Evolutionary conservation across 768 basidiomycete species (phyloP).

Genomic region (Lactarius hatsudake): DNA sequence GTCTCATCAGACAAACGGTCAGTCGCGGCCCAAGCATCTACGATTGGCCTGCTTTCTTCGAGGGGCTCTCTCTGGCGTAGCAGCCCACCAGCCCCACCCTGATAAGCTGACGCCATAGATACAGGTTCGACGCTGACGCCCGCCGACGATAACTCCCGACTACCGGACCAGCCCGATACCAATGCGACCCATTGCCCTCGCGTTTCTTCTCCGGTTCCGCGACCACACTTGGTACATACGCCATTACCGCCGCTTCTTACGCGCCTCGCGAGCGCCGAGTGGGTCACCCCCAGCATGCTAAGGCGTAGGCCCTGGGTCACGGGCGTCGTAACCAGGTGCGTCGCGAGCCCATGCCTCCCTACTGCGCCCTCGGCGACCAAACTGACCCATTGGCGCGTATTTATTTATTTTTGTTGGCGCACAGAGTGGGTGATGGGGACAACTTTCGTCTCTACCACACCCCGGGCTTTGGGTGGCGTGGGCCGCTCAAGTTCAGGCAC

Average conservation of each 20-base stretch:
- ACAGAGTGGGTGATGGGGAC: slow-evolving; percentile 82
- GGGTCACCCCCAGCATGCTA: slow-evolving; percentile 64
- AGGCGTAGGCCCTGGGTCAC: slow-evolving; percentile 62
- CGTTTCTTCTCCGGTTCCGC: slow-evolving; percentile 35
- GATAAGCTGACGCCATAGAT: slow-evolving; percentile 43
- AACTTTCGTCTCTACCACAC: slow-evolving; percentile 89
- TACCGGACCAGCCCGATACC: not conserved
- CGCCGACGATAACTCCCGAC: not conserved
- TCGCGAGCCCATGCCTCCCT: too few species aligned
- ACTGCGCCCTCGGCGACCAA: not conserved
- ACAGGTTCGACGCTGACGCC: slow-evolving; percentile 58
- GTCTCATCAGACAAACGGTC: not conserved
- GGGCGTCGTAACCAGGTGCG: slow-evolving; percentile 78
- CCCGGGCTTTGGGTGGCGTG: slow-evolving; percentile 70
- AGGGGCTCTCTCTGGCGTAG: not conserved
- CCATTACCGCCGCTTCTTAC: slow-evolving; percentile 49
- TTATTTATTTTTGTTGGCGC: not conserved
- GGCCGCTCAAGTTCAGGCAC: slow-evolving; percentile 65
- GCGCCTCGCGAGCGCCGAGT: slow-evolving; percentile 63
- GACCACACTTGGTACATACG: slow-evolving; percentile 38
- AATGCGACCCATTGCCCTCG: slow-evolving; percentile 13
- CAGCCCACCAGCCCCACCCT: not conserved
- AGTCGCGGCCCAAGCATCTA: not conserved
- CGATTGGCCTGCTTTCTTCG: not conserved
- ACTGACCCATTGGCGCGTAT: not conserved